Conservation (phyloP, 2,329 filamentous ascomycete genomes). For the Volutella citrinella region DNA sequence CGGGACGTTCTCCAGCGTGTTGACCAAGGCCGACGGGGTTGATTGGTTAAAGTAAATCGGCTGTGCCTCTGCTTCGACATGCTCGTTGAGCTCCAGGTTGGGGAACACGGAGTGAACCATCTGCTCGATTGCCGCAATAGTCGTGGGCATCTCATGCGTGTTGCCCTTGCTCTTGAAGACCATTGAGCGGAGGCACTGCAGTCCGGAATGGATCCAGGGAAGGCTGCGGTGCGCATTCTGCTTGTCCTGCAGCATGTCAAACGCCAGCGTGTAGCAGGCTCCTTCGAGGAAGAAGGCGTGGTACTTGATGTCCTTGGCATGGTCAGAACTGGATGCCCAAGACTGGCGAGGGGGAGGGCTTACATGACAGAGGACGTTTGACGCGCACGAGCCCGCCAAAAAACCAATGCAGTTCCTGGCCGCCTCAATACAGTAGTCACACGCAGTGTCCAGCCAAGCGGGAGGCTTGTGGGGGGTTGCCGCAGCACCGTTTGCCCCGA, state of each 20-base stretch:
- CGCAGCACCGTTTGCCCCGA: slow-evolving; percentile 5
- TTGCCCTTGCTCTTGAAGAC: slow-evolving; percentile 15
- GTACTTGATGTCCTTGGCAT: slow-evolving; percentile 38
- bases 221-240: slow-evolving; percentile 34
- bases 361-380: slow-evolving; percentile 39
- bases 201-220: slow-evolving; percentile 38
- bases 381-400: slow-evolving; percentile 36
- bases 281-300: slow-evolving; percentile 42
- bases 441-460: slow-evolving; percentile 42
- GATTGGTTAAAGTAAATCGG: slow-evolving; percentile 12
- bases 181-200: slow-evolving; percentile 36
- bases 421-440: slow-evolving; percentile 38
- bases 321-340: slow-evolving; percentile 5
- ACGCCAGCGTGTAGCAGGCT: slow-evolving; percentile 38
- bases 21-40: slow-evolving; percentile 13
- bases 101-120: slow-evolving; percentile 28
- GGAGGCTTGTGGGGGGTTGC: slow-evolving; percentile 19
- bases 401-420: slow-evolving; percentile 39
- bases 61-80: slow-evolving; percentile 15
- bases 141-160: slow-evolving; percentile 20
- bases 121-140: slow-evolving; percentile 25
- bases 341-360: neutral
- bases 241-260: slow-evolving; percentile 40
- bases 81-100: slow-evolving; percentile 22
- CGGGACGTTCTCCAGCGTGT: slow-evolving; percentile 13